Evolutionary conservation across 345 rosid species (phyloP).

Genomic region (Trapa incisa): DNA sequence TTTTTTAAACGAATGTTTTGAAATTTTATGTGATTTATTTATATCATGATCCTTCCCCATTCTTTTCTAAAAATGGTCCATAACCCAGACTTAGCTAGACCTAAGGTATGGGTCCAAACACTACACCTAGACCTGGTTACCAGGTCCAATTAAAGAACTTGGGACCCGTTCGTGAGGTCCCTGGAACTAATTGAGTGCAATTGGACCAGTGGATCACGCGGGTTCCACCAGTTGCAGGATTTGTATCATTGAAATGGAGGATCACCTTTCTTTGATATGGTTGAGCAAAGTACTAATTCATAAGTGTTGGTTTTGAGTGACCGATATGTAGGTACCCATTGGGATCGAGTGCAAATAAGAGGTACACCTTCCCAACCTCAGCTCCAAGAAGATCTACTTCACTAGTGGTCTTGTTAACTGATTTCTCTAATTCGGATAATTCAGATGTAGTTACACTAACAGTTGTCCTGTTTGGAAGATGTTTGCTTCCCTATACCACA

Average conservation of each 20-base stretch:
- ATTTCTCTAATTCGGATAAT: constrained; percentile 39
- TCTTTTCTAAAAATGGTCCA: no score
- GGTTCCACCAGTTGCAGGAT: constrained; percentile 39
- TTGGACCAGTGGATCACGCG: no score
- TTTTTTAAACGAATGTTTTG: no score
- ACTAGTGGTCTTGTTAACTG: constrained; percentile 20
- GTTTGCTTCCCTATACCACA: constrained; percentile 40
- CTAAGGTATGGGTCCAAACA: no score
- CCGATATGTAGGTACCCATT: constrained; percentile 96
- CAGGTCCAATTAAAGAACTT: no score
- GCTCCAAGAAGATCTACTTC: constrained; percentile 80
- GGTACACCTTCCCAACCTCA: constrained; percentile 60
- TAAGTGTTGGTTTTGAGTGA: constrained; percentile 78
- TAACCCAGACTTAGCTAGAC: no score
- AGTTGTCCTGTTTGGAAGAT: constrained; percentile 27
- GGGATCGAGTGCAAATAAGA: constrained; percentile 96
- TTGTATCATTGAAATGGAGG: constrained; percentile 89
- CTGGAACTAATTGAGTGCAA: no score
- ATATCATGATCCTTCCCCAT: no score
- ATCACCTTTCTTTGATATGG: constrained; percentile 75
- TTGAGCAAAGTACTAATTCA: constrained; percentile 81
- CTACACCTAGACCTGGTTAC: no score
- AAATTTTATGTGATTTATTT: no score
- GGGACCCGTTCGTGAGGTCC: no score
- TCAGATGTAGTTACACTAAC: constrained; percentile 21